Percentiles rank a stretch among this genome's conserved stretches.
These are phyloP conservation scores for Excoecaria agallocha DNA, from an alignment of 345 rosid species.

Conservation along the genomic window DNA sequence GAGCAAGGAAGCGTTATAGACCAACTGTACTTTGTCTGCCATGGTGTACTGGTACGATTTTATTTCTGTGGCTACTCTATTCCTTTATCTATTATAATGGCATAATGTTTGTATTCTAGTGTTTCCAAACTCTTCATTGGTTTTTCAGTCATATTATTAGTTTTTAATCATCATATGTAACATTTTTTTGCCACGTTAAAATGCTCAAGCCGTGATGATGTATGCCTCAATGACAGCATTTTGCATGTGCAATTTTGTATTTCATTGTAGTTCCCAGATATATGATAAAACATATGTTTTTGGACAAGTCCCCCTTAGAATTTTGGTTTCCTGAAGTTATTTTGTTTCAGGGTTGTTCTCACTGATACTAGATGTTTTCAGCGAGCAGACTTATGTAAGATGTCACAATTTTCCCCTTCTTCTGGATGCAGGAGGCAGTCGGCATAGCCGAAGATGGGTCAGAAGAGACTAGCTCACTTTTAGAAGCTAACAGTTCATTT, in stretches of 20 bases:
- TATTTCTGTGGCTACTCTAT: background rate
- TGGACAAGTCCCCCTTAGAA: background rate
- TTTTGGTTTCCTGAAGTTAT: background rate
- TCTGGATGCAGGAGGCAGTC: conserved; percentile 55
- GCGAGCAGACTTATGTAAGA: background rate
- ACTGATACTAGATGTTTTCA: conserved; percentile 7
- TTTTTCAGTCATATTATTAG: background rate
- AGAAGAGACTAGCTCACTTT: conserved; percentile 59
- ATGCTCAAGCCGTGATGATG: background rate
- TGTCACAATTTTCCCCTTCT: background rate
- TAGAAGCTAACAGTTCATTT: conserved; percentile 65
- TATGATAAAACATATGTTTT: background rate
- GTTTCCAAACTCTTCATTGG: background rate
- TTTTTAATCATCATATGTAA: background rate
- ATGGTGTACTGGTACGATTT: conserved; percentile 70
- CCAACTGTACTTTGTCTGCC: conserved; percentile 88
- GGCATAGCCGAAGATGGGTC: conserved; percentile 69
- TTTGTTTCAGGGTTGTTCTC: background rate
- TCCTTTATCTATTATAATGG: background rate
- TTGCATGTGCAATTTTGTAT: background rate
- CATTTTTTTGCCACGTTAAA: background rate
- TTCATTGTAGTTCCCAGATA: background rate
- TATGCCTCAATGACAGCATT: background rate
- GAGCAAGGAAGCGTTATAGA: conserved; percentile 90
- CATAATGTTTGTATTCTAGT: background rate